Conservation (phyloP, 2,329 filamentous ascomycete species). For the Cladosporium oxysporum region DNA sequence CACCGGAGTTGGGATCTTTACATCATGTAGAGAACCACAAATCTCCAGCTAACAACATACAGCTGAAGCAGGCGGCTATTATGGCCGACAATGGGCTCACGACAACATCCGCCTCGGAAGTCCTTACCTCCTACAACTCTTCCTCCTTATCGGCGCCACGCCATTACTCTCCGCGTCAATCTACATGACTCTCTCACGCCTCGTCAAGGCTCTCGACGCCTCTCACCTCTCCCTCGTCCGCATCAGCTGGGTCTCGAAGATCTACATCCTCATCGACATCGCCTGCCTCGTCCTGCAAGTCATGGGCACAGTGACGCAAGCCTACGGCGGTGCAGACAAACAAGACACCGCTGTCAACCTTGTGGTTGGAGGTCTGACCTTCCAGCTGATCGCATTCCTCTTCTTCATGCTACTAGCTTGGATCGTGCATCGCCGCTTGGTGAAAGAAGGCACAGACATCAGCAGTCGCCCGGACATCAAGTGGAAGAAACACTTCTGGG, state of each 20-base stretch:
- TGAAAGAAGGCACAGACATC: not conserved
- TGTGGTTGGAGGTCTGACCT: conserved; percentile 2
- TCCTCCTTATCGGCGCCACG: conserved; percentile 46
- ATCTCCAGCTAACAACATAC: not conserved
- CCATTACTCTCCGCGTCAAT: conserved; percentile 50
- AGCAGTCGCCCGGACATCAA: not conserved
- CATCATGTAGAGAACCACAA: not conserved
- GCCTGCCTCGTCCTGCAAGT: conserved; percentile 55
- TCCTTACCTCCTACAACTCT: conserved; percentile 46
- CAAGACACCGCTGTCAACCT: not conserved
- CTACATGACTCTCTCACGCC: conserved; percentile 49
- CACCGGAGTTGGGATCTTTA: too few species aligned
- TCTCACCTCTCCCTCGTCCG: conserved; percentile 43
- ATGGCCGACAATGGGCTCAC: conserved; percentile 42
- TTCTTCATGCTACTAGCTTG: conserved; percentile 13
- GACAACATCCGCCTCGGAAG: conserved; percentile 39
- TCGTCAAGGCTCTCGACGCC: conserved; percentile 34
- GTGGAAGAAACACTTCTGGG: conserved; percentile 1
- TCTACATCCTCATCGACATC: conserved; percentile 59
- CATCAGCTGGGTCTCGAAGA: conserved; percentile 52
- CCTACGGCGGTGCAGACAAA: conserved; percentile 6
- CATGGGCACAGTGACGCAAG: conserved; percentile 41
- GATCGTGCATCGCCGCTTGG: not conserved
- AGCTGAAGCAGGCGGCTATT: conserved; percentile 47
- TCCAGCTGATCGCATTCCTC: conserved; percentile 15